Base-by-base conservation (phyloP, 176 grass and related monocot species). In the Saccharum spontaneum region DNA sequence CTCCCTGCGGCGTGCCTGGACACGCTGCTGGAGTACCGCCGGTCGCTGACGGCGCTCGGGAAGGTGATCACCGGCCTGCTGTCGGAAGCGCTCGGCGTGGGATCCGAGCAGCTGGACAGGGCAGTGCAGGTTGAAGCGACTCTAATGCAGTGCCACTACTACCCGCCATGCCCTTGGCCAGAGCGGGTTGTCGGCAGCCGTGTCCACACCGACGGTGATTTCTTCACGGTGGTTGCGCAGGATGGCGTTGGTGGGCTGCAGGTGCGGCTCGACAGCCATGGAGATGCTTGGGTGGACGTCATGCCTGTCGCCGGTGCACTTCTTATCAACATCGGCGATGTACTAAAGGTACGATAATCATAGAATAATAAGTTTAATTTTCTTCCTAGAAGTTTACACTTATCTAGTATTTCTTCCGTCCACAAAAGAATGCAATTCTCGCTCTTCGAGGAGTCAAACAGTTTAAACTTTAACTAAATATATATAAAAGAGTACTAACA, bases 81-180 rank as follows among this genome's bases (percentile, higher is more conserved):
- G 22, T 76, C 76, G 34, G 87, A 76, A 65, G 87, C 76, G 22
- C 77, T 92, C 43, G 84, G 87, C 40, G 39, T 79, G 23, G 75
- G 0, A 1, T 20, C 75, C 28, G 80, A 64, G 15, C 40, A 26
- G 71, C 76, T 92, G 22, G 87, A 45, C 66, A 54, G 6, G 82
- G 16, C 14, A 15, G 67, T 70, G 76, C 46, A 24, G 69, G 3
- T 86, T 16, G 44, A 82, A 57, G 84, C 76, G n/a, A 22, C 13
- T 55, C 4, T 81, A 0, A 85, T 92, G 91, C 71, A 22, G 23
- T 89, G 91, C 77, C 91, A 92, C 76, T 92, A 92, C 17, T 87
- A 92, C 74, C 84, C 84, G 45, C 84, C 81, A n/a, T 87, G 84
- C 80, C 87, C 81, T 0, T 76, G 87, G 64, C 87, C 87, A 11